Evolutionary conservation across 1,284 basidiomycete genomes (phyloP).

Genomic region (Cutaneotrichosporon mucoides): DNA sequence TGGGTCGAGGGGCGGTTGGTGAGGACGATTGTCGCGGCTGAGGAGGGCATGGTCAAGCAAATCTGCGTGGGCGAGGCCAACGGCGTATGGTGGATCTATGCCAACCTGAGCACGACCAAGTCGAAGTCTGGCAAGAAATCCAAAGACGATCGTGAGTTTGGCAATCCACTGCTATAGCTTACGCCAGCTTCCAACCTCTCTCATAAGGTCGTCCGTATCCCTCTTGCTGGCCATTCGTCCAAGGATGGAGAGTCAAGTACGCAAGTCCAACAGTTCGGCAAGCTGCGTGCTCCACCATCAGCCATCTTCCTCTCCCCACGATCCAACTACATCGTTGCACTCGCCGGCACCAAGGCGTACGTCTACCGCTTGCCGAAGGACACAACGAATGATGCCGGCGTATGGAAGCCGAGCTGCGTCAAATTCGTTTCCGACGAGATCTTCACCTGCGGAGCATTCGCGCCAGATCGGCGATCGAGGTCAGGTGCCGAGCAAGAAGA

Average conservation of each 20-base stretch:
- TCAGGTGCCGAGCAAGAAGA: constrained; percentile 56
- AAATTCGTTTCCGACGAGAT: constrained; percentile 63
- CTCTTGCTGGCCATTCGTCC: constrained; percentile 5
- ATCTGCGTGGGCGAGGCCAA: constrained; percentile 33
- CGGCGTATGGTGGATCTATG: constrained; percentile 40
- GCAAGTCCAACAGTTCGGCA: constrained; percentile 24
- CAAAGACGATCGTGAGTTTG: background rate
- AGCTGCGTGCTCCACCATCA: constrained; percentile 29
- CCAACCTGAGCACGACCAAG: constrained; percentile 22
- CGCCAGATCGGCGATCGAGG: constrained; percentile 56
- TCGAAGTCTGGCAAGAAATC: constrained; percentile 9
- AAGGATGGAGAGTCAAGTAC: background rate
- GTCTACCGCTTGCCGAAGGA: constrained; percentile 58
- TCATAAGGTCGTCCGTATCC: constrained; percentile 27
- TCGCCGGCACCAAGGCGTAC: constrained; percentile 76
- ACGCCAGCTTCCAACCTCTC: constrained; percentile 11
- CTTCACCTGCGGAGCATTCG: constrained; percentile 81
- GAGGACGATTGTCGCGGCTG: constrained; percentile 63
- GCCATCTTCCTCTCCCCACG: constrained; percentile 65
- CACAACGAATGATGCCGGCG: constrained; percentile 19
- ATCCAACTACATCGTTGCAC: constrained; percentile 69
- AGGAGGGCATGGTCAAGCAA: constrained; percentile 60
- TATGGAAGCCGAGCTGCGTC: constrained; percentile 56
- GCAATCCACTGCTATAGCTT: no score
- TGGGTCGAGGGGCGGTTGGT: constrained; percentile 80